phyloP scores from a whole-genome alignment of 495 filamentous ascomycete species.

The Neohortaea acidophila region DNA sequence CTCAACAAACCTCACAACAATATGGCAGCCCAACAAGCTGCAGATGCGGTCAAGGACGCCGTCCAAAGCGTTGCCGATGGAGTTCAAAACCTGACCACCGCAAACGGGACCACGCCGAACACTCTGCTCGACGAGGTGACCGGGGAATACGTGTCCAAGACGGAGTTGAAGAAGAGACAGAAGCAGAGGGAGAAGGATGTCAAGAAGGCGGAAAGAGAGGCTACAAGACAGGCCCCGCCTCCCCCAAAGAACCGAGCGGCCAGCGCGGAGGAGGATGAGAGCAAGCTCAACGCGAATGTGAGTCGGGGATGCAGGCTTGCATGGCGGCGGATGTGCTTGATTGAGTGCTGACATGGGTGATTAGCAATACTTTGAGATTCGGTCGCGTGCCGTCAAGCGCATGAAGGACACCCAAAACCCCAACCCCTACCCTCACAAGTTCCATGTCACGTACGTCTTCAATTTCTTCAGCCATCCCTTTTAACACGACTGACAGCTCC shows the following conservation, averaged over 20 bases:
- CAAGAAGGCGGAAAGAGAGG: constrained; percentile 76
- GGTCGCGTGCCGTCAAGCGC: constrained; percentile 69
- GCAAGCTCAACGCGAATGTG: constrained; percentile 80
- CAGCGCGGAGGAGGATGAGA: constrained; percentile 53
- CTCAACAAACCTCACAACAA: constrained; percentile 1
- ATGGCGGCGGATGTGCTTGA: not conserved
- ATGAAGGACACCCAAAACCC: constrained; percentile 64
- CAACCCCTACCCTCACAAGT: constrained; percentile 96
- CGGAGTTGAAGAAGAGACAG: constrained; percentile 66
- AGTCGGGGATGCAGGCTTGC: constrained; percentile 24
- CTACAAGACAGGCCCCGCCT: constrained; percentile 40
- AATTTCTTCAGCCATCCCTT: too few relatives aligned
- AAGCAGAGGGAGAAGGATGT: constrained; percentile 77
- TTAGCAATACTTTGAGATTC: constrained; percentile 96
- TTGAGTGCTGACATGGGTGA: constrained; percentile 7
- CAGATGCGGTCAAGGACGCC: constrained; percentile 14
- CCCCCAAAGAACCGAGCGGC: constrained; percentile 49
- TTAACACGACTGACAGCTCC: too few relatives aligned
- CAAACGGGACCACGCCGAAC: constrained; percentile 12
- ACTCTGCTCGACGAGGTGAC: constrained; percentile 26
- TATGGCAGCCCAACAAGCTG: constrained; percentile 11
- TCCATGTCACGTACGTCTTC: constrained; percentile 69
- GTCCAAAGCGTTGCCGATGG: constrained; percentile 16
- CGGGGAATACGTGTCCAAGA: constrained; percentile 30
- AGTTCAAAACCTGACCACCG: constrained; percentile 13